Percentiles rank a stretch among this genome's conserved stretches.
Conservation (phyloP, 306 rosid genomes). For the Dalbergia cochinchinensis region DNA sequence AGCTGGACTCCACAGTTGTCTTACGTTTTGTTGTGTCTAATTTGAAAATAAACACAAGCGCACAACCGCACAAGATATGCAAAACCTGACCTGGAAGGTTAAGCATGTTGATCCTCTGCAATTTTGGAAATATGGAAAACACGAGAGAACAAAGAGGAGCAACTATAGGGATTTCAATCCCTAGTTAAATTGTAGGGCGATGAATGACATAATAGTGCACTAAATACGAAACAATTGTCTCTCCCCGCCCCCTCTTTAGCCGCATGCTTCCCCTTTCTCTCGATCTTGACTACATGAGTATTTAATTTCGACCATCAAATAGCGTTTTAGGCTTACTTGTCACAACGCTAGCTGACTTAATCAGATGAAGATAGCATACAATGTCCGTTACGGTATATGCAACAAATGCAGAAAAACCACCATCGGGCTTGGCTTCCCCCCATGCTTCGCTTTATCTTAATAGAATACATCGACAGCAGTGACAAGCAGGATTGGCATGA, state of each 20-base stretch:
- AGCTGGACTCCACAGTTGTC: background rate
- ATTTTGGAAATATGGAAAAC: background rate
- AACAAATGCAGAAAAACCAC: slow-evolving; percentile 12
- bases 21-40: too few species aligned
- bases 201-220: background rate
- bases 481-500: slow-evolving; percentile 33
- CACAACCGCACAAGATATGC: background rate
- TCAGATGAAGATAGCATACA: slow-evolving; percentile 33
- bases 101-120: background rate
- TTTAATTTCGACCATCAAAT: background rate
- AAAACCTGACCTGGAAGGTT: background rate
- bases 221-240: background rate
- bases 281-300: background rate
- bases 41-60: background rate
- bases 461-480: slow-evolving; percentile 33
- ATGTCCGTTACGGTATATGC: background rate
- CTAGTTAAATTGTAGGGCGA: background rate
- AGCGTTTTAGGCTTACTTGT: slow-evolving; percentile 11
- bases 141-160: background rate
- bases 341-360: background rate
- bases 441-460: background rate
- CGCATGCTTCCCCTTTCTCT: background rate
- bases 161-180: background rate
- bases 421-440: background rate
- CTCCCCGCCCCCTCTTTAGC: background rate